phyloP scores from a whole-genome alignment of 495 filamentous ascomycete genomes.

The Talaromyces wortmannii region DNA sequence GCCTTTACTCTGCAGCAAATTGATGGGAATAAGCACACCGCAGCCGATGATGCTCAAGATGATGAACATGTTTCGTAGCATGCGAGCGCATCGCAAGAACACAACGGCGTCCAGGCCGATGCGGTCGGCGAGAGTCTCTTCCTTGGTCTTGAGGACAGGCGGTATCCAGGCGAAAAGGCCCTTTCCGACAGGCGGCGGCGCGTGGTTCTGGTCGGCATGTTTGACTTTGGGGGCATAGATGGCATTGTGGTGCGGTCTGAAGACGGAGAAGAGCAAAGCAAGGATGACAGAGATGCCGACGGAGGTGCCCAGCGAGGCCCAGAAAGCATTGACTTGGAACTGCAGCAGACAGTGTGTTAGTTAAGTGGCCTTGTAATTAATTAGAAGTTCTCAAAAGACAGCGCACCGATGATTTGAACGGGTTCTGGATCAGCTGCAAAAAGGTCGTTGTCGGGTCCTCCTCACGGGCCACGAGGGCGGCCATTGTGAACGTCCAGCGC shows the following conservation, averaged over 20 bases:
- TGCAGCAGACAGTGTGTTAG: slow-evolving; percentile 9
- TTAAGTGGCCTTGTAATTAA: neutral
- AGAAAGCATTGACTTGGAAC: slow-evolving; percentile 60
- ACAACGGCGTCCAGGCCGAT: slow-evolving; percentile 86
- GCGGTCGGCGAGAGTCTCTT: slow-evolving; percentile 66
- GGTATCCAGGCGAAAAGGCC: slow-evolving; percentile 79
- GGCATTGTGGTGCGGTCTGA: slow-evolving; percentile 82
- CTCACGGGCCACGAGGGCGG: neutral
- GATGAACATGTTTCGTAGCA: slow-evolving; percentile 89
- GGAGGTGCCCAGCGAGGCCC: slow-evolving; percentile 78
- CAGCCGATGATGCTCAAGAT: slow-evolving; percentile 67
- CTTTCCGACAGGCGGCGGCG: slow-evolving; percentile 84
- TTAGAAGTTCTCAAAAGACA: neutral
- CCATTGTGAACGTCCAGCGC: too few species aligned
- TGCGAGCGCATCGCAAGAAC: slow-evolving; percentile 80
- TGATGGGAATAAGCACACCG: slow-evolving; percentile 76
- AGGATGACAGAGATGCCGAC: slow-evolving; percentile 64
- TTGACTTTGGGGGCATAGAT: slow-evolving; percentile 95
- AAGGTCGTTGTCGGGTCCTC: slow-evolving; percentile 28
- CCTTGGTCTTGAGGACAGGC: slow-evolving; percentile 69
- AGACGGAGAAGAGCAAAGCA: slow-evolving; percentile 73
- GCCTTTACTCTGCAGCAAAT: slow-evolving; percentile 49
- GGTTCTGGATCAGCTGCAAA: slow-evolving; percentile 39
- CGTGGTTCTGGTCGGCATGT: slow-evolving; percentile 84
- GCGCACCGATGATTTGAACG: slow-evolving; percentile 39